phyloP scores from a whole-genome alignment of 1,139 yeast genomes.

The Pichia sp. region DNA sequence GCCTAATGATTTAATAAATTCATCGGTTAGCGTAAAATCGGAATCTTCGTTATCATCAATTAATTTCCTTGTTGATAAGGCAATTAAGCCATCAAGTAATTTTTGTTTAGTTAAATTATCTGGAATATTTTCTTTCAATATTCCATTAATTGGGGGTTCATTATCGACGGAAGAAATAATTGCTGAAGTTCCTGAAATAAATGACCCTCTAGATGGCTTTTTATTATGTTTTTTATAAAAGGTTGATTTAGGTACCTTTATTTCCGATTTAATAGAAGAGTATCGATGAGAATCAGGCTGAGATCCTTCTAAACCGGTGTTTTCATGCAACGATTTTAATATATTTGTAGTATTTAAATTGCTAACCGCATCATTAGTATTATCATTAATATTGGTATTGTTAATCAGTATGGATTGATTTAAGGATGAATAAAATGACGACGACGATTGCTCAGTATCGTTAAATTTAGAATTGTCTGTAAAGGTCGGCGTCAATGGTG shows the following conservation, averaged over 20 bases:
- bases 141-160: not conserved
- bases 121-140: constrained; percentile 18
- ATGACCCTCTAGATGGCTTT: constrained; percentile 33
- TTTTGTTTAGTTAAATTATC: constrained; percentile 15
- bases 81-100: constrained; percentile 19
- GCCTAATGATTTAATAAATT: constrained; percentile 29
- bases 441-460: not conserved
- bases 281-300: too few relatives aligned
- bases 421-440: not conserved
- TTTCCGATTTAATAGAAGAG: not conserved
- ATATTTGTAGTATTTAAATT: not conserved
- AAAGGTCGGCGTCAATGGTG: constrained; percentile 9
- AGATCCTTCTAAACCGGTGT: too few relatives aligned
- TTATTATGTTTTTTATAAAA: constrained; percentile 17
- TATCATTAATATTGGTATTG: not conserved
- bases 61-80: constrained; percentile 14
- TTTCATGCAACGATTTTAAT: not conserved
- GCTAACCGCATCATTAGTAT: too few relatives aligned
- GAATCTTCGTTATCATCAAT: constrained; percentile 9
- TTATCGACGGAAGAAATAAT: constrained; percentile 30
- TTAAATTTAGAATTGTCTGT: constrained; percentile 5
- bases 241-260: not conserved
- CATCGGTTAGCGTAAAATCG: constrained; percentile 13
- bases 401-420: not conserved
- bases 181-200: constrained; percentile 33